These are phyloP conservation scores for Auricularia sp. DNA, from an alignment of 768 basidiomycete species.

Conservation along the genomic window DNA sequence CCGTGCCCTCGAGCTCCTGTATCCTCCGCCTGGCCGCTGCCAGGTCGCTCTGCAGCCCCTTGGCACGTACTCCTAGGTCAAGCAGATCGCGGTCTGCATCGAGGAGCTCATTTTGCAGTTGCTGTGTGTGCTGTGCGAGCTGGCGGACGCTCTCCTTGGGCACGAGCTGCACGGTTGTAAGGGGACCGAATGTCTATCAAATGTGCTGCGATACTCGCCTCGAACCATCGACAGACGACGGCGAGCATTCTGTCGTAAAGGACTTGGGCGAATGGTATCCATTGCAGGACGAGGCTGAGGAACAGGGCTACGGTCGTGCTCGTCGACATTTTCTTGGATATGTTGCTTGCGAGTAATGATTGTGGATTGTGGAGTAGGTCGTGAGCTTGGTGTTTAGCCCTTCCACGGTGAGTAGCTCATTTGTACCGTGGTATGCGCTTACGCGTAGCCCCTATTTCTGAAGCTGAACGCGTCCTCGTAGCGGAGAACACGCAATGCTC, in stretches of 20 bases:
- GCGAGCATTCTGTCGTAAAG: neutral
- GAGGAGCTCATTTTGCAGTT: neutral
- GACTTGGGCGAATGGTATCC: neutral
- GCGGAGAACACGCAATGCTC: too few species aligned
- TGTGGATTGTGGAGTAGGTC: too few species aligned
- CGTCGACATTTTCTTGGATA: too few species aligned
- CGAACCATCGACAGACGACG: neutral
- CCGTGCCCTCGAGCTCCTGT: neutral
- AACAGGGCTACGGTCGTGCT: neutral
- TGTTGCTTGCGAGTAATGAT: too few species aligned
- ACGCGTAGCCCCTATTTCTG: too few species aligned
- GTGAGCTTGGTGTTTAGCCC: too few species aligned
- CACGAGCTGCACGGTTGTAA: neutral
- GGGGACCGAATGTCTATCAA: neutral
- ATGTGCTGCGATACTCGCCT: neutral
- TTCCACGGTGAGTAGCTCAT: too few species aligned
- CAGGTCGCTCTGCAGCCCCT: neutral
- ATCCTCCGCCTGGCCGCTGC: neutral
- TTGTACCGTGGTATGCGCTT: too few species aligned
- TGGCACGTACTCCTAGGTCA: neutral
- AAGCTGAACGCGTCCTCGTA: too few species aligned
- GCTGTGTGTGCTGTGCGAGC: neutral
- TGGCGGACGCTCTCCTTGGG: neutral
- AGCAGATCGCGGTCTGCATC: neutral
- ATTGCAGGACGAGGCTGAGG: neutral